Conservation (phyloP, 1,284 basidiomycete species). For the Cutaneotrichosporon spelunceum region DNA sequence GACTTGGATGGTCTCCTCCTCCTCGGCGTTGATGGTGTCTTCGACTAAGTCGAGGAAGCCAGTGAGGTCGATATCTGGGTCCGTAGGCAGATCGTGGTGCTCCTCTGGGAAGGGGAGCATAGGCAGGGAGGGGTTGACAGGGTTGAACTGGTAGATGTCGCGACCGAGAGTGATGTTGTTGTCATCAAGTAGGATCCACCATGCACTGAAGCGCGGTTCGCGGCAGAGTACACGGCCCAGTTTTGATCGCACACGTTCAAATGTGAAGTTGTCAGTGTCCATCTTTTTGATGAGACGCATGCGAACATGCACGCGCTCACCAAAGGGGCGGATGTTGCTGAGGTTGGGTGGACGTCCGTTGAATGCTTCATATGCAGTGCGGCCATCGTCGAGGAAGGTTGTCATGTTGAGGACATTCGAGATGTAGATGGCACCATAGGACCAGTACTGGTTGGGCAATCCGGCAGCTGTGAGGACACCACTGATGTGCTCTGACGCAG, state of each 20-base stretch:
- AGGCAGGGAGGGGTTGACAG: background rate
- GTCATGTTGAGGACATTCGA: constrained; percentile 17
- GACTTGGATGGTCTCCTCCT: background rate
- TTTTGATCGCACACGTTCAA: background rate
- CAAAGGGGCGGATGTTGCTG: constrained; percentile 4
- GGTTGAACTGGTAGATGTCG: background rate
- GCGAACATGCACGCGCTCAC: background rate
- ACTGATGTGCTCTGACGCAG: constrained; percentile 26
- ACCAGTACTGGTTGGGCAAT: constrained; percentile 18
- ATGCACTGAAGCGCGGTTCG: background rate
- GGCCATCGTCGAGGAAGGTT: constrained; percentile 8
- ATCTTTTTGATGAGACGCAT: background rate
- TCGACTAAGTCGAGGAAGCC: background rate
- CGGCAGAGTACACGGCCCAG: background rate
- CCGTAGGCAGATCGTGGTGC: background rate
- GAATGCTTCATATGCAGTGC: constrained; percentile 7
- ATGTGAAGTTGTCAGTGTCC: background rate
- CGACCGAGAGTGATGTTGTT: background rate
- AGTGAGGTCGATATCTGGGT: constrained; percentile 1
- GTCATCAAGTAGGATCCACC: background rate
- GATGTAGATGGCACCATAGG: constrained; percentile 12
- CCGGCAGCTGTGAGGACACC: constrained; percentile 11
- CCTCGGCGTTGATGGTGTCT: background rate
- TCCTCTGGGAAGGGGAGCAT: background rate
- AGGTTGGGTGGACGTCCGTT: constrained; percentile 4